Conservation (phyloP, 495 filamentous ascomycete genomes). For the Aspergillus olivimuriae region DNA sequence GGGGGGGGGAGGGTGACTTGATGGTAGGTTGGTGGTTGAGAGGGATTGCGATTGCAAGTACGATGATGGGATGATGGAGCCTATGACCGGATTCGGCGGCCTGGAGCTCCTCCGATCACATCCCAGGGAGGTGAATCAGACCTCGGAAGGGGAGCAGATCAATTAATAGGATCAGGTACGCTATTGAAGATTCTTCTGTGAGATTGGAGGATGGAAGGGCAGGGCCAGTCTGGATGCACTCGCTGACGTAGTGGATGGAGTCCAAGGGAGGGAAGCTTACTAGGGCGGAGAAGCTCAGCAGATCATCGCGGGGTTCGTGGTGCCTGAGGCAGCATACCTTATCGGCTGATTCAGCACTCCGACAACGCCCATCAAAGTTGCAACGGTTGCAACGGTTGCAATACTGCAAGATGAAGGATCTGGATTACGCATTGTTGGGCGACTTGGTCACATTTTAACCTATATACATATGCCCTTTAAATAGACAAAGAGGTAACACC, state of each 20-base stretch:
- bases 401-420: no score
- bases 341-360: background rate
- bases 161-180: no score
- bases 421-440: no score
- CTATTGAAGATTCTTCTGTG: no score
- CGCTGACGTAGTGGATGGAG: background rate
- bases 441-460: no score
- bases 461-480: no score
- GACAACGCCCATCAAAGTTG: no score
- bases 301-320: conserved; percentile 1
- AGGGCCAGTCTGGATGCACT: background rate
- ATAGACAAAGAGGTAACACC: conserved; percentile 10
- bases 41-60: background rate
- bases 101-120: background rate
- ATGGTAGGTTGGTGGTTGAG: background rate
- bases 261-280: background rate
- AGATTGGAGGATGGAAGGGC: background rate
- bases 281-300: background rate
- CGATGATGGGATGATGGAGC: background rate
- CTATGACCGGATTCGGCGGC: background rate
- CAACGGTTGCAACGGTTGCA: no score
- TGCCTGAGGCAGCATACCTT: conserved; percentile 1
- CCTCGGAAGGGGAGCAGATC: no score
- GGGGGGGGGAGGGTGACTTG: background rate
- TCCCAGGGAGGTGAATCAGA: no score